Evolutionary conservation across 176 grass and related monocot species (phyloP).

Genomic region (Ananas comosus): DNA sequence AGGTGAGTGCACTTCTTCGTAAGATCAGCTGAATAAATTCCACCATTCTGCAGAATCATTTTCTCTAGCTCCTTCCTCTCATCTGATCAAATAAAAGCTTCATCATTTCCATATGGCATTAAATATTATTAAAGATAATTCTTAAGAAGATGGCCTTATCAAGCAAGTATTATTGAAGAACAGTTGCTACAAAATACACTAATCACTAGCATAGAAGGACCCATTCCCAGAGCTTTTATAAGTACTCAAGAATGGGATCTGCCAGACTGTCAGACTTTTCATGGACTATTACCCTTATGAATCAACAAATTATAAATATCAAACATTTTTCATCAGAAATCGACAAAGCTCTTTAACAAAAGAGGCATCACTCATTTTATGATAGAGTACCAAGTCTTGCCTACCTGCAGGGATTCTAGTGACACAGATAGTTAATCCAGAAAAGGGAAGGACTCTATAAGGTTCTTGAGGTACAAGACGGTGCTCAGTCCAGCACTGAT

Average conservation of each 20-base stretch:
- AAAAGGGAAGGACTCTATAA: constrained; percentile 79
- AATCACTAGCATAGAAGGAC: not conserved
- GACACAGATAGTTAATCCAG: constrained; percentile 82
- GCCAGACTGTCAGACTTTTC: too few species aligned
- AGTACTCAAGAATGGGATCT: not conserved
- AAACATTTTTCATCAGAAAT: not conserved
- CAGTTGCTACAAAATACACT: not conserved
- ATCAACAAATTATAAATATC: not conserved
- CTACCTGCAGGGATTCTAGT: constrained; percentile 67
- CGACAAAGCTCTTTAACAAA: not conserved
- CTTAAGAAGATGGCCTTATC: not conserved
- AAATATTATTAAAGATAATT: not conserved
- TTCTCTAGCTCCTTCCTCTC: constrained; percentile 52
- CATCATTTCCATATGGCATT: not conserved
- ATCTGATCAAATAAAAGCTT: constrained; percentile 38
- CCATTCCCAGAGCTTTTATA: not conserved
- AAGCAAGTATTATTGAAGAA: not conserved
- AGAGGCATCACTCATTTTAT: not conserved
- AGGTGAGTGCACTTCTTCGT: constrained; percentile 87
- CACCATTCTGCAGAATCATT: constrained; percentile 86
- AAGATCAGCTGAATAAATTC: constrained; percentile 74
- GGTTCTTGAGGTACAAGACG: constrained; percentile 88
- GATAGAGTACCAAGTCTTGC: constrained; percentile 8
- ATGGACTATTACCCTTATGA: not conserved
- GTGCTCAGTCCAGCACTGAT: constrained; percentile 89